Conservation (phyloP, 2,329 filamentous ascomycete genomes). For the Ceratocystis ficicola region DNA sequence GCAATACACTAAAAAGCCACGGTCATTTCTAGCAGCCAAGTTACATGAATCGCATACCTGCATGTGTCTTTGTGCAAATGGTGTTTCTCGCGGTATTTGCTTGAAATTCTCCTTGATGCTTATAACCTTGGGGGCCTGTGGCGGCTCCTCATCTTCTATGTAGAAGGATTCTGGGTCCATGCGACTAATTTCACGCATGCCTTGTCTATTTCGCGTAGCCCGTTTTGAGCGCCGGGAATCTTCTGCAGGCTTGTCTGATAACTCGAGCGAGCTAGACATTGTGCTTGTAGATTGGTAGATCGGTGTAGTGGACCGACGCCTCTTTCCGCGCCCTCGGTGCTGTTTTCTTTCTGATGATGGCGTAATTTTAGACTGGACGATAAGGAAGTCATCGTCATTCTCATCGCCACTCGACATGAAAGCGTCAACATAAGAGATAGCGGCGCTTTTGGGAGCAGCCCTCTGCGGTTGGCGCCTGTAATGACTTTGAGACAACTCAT, state of each 20-base stretch:
- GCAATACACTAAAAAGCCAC: slow-evolving; percentile 67
- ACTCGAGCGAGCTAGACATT: slow-evolving; percentile 24
- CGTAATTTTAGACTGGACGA: slow-evolving; percentile 32
- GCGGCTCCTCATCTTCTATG: slow-evolving; percentile 36
- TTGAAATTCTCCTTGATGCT: slow-evolving; percentile 66
- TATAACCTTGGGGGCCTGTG: slow-evolving; percentile 40
- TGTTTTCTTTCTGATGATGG: background rate
- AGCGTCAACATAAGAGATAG: slow-evolving; percentile 6
- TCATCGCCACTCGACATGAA: slow-evolving; percentile 26
- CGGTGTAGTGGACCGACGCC: background rate
- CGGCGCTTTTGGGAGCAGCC: slow-evolving; percentile 4
- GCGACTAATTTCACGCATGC: slow-evolving; percentile 41
- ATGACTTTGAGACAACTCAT: slow-evolving; percentile 2
- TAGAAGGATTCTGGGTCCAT: slow-evolving; percentile 49
- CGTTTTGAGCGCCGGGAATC: slow-evolving; percentile 39
- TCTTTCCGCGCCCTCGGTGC: background rate
- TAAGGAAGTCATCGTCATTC: slow-evolving; percentile 30
- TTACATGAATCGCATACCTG: slow-evolving; percentile 61
- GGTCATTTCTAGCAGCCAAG: slow-evolving; percentile 40
- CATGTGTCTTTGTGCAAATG: slow-evolving; percentile 59
- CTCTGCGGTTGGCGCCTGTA: background rate
- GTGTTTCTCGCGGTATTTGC: slow-evolving; percentile 37
- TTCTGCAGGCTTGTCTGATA: slow-evolving; percentile 39
- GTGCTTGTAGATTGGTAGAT: slow-evolving; percentile 21
- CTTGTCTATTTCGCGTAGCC: slow-evolving; percentile 28